Percentiles rank a stretch among this genome's conserved stretches.
Conservation (phyloP, 1,284 basidiomycete genomes). For the Ganoderma lingzhi region DNA sequence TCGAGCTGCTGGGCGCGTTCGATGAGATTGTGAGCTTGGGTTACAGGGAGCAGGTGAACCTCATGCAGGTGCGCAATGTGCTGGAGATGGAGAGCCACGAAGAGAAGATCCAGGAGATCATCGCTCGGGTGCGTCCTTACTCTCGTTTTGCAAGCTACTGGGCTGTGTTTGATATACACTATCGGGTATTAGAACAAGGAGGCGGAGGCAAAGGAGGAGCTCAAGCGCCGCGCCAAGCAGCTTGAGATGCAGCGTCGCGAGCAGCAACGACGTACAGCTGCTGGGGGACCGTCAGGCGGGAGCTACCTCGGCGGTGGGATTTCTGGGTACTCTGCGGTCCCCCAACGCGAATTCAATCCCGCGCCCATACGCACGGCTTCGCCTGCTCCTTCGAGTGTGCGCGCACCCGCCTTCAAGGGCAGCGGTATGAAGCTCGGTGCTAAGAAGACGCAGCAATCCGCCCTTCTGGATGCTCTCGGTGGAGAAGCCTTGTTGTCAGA, state of each 20-base stretch:
- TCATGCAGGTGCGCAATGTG: conserved; percentile 91
- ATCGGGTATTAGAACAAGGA: conserved; percentile 85
- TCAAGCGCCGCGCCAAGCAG: conserved; percentile 97
- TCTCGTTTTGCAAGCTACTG: neutral
- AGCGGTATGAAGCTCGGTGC: conserved; percentile 98
- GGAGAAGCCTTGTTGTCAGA: conserved; percentile 73
- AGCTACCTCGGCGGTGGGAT: conserved; percentile 70
- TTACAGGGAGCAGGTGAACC: conserved; percentile 92
- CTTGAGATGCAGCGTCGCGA: conserved; percentile 98
- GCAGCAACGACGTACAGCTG: conserved; percentile 80
- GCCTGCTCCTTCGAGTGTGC: conserved; percentile 59
- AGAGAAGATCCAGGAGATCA: conserved; percentile 99
- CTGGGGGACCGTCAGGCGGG: conserved; percentile 51
- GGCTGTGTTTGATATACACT: neutral
- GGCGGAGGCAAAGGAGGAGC: conserved; percentile 98
- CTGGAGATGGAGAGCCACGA: conserved; percentile 99
- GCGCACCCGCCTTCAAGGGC: conserved; percentile 88
- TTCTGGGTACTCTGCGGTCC: conserved; percentile 74
- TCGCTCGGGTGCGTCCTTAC: conserved; percentile 76
- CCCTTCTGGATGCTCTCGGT: conserved; percentile 89
- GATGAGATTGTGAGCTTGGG: conserved; percentile 97
- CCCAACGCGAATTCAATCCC: conserved; percentile 70
- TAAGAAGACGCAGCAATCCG: conserved; percentile 90
- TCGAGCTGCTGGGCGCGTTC: conserved; percentile 95
- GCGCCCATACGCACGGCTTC: conserved; percentile 56